Base-by-base conservation (phyloP, 179 eudicot genomes). In the Drosera spatulata region DNA sequence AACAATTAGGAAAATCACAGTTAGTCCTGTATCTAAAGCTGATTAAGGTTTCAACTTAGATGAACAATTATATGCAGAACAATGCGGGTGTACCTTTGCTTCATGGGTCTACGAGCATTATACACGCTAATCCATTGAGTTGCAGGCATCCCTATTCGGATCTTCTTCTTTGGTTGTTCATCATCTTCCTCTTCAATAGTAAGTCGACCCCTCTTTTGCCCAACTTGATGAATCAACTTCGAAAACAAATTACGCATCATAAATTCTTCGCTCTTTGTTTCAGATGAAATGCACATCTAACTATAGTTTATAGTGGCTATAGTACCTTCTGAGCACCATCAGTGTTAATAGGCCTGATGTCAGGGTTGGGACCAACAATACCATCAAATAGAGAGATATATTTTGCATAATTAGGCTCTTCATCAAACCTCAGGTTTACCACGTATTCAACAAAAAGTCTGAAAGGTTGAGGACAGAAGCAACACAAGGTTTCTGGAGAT, bases 301-400 rank as follows among this genome's bases (percentile, higher is more conserved):
- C 4, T 9, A n/a, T 22, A 8, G 2, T 22, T 11, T 56, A 10
- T 56, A 42, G 14, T 15, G n/a, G 5, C 8, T 40, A 7, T 10
- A 57, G 33, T 75, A 91, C 97, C 97, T 91, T 87, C 64, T 82
- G 96, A 62, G 97, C 97, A 60, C 97, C 97, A 62, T 91, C 97
- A 39, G 97, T 91, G 69, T 91, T 85, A 45, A 91, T 82, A 37
- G 96, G 97, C 60, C 97, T 79, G 50, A 85, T 76, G 64, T 83
- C 91, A 52, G 94, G 97, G 75, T 87, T 91, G 53, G 97, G 96
- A 53, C 97, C 94, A 62, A 91, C 88, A 61, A 91, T 80, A 43
- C 94, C 97, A 69, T 91, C 97, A 80, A 91, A 91, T n/a, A 91
- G 79, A 52, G 97, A 87, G 65, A 91, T 62, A 44, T 81, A 91